Evolutionary conservation across 2,329 filamentous ascomycete genomes (phyloP).

Genomic region (Trichoderma brevicompactum): DNA sequence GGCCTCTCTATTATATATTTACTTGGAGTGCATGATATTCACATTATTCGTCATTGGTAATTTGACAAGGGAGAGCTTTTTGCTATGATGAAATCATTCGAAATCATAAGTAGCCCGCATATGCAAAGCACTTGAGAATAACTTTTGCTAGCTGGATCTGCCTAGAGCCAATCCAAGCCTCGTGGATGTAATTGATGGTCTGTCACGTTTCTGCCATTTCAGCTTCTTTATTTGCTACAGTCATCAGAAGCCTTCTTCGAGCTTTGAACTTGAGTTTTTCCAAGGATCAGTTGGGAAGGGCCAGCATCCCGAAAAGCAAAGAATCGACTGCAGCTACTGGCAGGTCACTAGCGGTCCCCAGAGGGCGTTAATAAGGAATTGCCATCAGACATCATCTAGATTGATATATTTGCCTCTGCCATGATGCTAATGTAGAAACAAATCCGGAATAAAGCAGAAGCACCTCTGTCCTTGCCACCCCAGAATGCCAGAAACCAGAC

Average conservation of each 20-base stretch:
- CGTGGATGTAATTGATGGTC: background rate
- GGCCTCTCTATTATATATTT: too few species aligned
- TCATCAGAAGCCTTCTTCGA: background rate
- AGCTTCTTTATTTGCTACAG: conserved; percentile 2
- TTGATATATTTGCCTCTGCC: conserved; percentile 45
- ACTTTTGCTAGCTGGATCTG: background rate
- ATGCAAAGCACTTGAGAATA: background rate
- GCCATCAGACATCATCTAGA: conserved; percentile 44
- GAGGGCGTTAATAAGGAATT: background rate
- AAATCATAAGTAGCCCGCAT: background rate
- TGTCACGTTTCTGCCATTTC: background rate
- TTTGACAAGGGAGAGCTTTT: background rate
- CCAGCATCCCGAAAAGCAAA: conserved; percentile 3
- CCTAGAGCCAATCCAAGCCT: background rate
- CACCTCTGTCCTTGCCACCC: conserved; percentile 44
- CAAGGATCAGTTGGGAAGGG: background rate
- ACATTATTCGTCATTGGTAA: background rate
- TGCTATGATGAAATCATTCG: too few species aligned
- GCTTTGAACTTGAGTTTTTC: background rate
- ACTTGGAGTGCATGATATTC: background rate
- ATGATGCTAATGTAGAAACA: conserved; percentile 50
- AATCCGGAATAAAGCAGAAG: conserved; percentile 45
- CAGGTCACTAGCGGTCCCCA: conserved; percentile 2
- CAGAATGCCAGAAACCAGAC: conserved; percentile 51
- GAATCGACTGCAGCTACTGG: background rate